phyloP scores from a whole-genome alignment of 148 eudicot genomes.

The Amaranthus cruentus region DNA sequence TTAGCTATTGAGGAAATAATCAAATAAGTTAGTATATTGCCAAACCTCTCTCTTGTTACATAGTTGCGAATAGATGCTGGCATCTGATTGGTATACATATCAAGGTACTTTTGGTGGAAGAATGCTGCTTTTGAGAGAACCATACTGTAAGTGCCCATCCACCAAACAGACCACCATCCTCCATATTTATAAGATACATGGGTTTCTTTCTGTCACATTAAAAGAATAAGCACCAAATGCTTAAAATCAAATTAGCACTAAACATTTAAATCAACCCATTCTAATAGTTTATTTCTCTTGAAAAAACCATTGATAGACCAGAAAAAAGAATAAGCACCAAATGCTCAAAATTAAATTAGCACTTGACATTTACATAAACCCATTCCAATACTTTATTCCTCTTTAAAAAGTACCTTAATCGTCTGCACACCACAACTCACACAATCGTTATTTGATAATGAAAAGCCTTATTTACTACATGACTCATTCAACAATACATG shows the following conservation, averaged over 20 bases:
- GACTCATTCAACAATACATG: too few relatives aligned
- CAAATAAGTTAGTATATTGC: neutral
- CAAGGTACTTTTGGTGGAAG: constrained; percentile 60
- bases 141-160: constrained; percentile 76
- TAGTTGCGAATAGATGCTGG: constrained; percentile 54
- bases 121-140: constrained; percentile 73
- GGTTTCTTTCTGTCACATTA: constrained; percentile 36
- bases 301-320: neutral
- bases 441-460: too few relatives aligned
- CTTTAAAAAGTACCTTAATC: too few relatives aligned
- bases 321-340: neutral
- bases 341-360: neutral
- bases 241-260: neutral
- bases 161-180: constrained; percentile 91
- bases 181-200: constrained; percentile 38
- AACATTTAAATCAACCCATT: neutral
- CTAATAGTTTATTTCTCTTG: too few relatives aligned
- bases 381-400: too few relatives aligned
- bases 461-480: too few relatives aligned
- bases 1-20: neutral
- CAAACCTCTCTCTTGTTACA: constrained; percentile 53
- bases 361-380: neutral
- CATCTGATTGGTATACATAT: constrained; percentile 58
- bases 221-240: neutral
- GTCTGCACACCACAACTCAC: too few relatives aligned